Conservation (phyloP, 148 eudicot species). For the Beta vulgaris region DNA sequence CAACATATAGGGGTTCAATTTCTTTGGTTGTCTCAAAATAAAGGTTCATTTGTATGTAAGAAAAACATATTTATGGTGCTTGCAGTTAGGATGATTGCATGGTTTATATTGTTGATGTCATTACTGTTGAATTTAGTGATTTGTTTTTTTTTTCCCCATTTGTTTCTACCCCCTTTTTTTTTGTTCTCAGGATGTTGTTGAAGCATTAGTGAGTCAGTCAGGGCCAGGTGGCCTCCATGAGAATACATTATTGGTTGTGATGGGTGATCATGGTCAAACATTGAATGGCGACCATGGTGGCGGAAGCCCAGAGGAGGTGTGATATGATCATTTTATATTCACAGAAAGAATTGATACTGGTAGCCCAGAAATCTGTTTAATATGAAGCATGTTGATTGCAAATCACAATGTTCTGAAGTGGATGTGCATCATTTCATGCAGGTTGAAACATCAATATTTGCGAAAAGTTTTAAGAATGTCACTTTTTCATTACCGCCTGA, state of each 20-base stretch:
- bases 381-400: background rate
- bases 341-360: background rate
- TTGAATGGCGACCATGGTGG: slow-evolving; percentile 98
- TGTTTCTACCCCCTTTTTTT: background rate
- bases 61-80: no score
- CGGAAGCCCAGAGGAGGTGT: slow-evolving; percentile 92
- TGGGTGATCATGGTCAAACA: slow-evolving; percentile 99
- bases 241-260: slow-evolving; percentile 87
- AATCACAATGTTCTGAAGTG: background rate
- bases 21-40: no score
- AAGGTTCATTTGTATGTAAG: no score
- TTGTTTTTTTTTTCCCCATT: background rate
- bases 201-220: slow-evolving; percentile 59
- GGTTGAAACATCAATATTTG: slow-evolving; percentile 97
- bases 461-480: slow-evolving; percentile 62
- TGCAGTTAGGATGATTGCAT: no score
- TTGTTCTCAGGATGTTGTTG: slow-evolving; percentile 60
- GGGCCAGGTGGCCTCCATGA: slow-evolving; percentile 87
- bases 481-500: slow-evolving; percentile 45
- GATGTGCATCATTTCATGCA: slow-evolving; percentile 32
- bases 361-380: background rate
- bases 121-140: background rate
- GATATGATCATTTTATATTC: slow-evolving; percentile 9
- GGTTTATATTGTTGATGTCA: slow-evolving; percentile 6
- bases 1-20: no score